phyloP scores from a whole-genome alignment of 352 stramenopile species.

The Globisporangium spinosum region DNA sequence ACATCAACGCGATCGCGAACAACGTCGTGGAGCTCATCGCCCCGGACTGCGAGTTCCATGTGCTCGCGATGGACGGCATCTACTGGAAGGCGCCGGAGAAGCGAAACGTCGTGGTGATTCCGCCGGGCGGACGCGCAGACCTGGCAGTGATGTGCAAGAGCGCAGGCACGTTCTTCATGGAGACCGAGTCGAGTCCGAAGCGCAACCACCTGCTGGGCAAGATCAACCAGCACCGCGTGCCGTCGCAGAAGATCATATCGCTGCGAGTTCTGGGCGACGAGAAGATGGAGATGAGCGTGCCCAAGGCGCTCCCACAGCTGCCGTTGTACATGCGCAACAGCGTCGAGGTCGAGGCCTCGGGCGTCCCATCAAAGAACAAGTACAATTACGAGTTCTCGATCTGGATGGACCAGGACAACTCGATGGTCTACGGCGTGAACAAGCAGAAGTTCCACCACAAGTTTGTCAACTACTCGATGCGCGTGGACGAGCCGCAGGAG shows the following conservation, averaged over 20 bases:
- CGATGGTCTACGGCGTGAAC: slow-evolving; percentile 63
- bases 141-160: slow-evolving; percentile 47
- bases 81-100: slow-evolving; percentile 43
- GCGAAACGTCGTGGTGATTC: slow-evolving; percentile 55
- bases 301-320: slow-evolving; percentile 36
- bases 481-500: slow-evolving; percentile 59
- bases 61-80: slow-evolving; percentile 71
- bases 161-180: slow-evolving; percentile 55
- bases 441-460: slow-evolving; percentile 38
- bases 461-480: slow-evolving; percentile 66
- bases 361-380: slow-evolving; percentile 33
- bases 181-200: slow-evolving; percentile 54
- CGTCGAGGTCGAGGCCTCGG: slow-evolving; percentile 11
- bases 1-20: slow-evolving; percentile 80
- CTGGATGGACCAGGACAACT: slow-evolving; percentile 44
- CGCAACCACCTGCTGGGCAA: slow-evolving; percentile 58
- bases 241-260: slow-evolving; percentile 58
- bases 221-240: slow-evolving; percentile 63
- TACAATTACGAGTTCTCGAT: slow-evolving; percentile 78
- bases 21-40: slow-evolving; percentile 68
- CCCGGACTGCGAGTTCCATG: slow-evolving; percentile 46
- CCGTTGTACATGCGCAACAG: slow-evolving; percentile 59
- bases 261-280: slow-evolving; percentile 37
- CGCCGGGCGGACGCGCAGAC: slow-evolving; percentile 62
- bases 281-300: slow-evolving; percentile 27